Percentiles rank a stretch among this genome's conserved stretches.
Evolutionary conservation across 129 eudicot species (phyloP).

Genomic region (Saposhnikovia divaricata): DNA sequence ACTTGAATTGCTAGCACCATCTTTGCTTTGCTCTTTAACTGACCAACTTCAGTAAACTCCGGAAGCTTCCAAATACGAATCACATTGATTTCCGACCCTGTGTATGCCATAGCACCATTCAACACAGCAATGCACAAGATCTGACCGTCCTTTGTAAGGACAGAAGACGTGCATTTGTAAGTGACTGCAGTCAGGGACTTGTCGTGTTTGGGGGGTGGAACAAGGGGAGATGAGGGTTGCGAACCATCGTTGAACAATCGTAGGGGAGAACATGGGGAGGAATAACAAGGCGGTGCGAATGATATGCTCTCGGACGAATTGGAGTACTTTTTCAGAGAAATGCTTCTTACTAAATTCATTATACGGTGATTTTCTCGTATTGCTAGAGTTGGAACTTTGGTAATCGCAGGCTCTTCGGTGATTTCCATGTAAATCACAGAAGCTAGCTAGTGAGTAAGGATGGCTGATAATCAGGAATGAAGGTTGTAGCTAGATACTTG

Average conservation of each 20-base stretch:
- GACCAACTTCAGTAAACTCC: not conserved
- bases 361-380: not conserved
- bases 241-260: not conserved
- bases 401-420: not conserved
- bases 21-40: not conserved
- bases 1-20: not conserved
- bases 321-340: not conserved
- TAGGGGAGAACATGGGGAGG: not conserved
- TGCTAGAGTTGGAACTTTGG: not conserved
- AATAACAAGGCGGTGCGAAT: not conserved
- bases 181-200: not conserved
- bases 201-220: not conserved
- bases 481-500: not conserved
- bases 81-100: not conserved
- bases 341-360: not conserved
- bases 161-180: not conserved
- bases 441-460: not conserved
- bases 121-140: not conserved
- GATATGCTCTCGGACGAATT: not conserved
- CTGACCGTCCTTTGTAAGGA: not conserved
- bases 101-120: not conserved
- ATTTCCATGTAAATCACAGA: not conserved
- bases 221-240: not conserved
- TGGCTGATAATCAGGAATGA: not conserved
- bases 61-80: slow-evolving; percentile 1